Conservation (phyloP, 192 early-diverging fungal genomes). For the Linnemannia zychae region DNA sequence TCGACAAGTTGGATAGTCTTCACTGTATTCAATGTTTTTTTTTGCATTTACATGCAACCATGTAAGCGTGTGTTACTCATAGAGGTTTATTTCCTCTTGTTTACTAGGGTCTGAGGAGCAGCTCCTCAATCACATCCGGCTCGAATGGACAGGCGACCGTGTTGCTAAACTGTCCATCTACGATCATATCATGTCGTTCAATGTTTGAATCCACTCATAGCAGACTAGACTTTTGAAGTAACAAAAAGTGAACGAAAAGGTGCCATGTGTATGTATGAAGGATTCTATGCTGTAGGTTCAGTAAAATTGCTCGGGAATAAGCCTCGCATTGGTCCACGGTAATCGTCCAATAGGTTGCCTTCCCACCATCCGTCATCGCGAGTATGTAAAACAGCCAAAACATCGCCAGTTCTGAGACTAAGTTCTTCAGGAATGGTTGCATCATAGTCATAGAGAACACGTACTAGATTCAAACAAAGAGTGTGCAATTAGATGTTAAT, state of each 20-base stretch:
- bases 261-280: not conserved
- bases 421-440: slow-evolving; percentile 65
- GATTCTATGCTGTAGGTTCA: slow-evolving; percentile 31
- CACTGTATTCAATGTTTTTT: not conserved
- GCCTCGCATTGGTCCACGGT: slow-evolving; percentile 34
- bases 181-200: slow-evolving; percentile 72
- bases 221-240: not conserved
- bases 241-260: not conserved
- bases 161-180: slow-evolving; percentile 63
- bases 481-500: not conserved
- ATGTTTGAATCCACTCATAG: slow-evolving; percentile 47
- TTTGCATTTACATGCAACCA: not conserved
- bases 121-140: slow-evolving; percentile 52
- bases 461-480: slow-evolving; percentile 38
- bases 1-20: not conserved
- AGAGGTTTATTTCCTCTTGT: not conserved
- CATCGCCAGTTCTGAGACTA: slow-evolving; percentile 61
- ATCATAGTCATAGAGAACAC: slow-evolving; percentile 60
- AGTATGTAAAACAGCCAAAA: slow-evolving; percentile 58
- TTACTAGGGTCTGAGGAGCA: slow-evolving; percentile 43
- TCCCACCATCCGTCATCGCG: slow-evolving; percentile 73
- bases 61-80: not conserved
- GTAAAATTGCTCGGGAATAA: slow-evolving; percentile 61
- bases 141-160: slow-evolving; percentile 66
- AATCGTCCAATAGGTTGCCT: slow-evolving; percentile 56